Percentiles rank a stretch among this genome's conserved stretches.
phyloP scores from a whole-genome alignment of 352 stramenopile species.

The Phytophthora ohioensis region DNA sequence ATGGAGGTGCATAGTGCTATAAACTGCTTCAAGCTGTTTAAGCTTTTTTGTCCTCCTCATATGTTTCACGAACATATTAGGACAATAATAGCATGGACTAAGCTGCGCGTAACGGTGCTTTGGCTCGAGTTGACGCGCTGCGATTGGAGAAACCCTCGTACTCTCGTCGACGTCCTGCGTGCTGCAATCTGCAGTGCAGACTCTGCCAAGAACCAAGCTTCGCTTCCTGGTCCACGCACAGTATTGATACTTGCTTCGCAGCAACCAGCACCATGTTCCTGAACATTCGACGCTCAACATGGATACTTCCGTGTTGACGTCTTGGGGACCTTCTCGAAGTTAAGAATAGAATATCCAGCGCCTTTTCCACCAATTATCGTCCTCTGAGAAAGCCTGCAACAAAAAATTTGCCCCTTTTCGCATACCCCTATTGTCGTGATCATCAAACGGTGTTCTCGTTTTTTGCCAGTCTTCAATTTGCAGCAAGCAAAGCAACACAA shows the following conservation, averaged over 20 bases:
- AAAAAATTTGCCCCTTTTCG: slow-evolving; percentile 30
- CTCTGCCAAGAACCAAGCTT: neutral
- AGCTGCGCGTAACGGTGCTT: slow-evolving; percentile 1
- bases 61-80: neutral
- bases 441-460: slow-evolving; percentile 24
- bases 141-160: slow-evolving; percentile 26
- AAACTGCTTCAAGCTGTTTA: neutral
- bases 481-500: slow-evolving; percentile 26
- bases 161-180: slow-evolving; percentile 5
- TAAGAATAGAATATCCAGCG: slow-evolving; percentile 35
- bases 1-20: no score
- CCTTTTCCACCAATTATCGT: slow-evolving; percentile 31
- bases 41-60: neutral
- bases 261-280: slow-evolving; percentile 23
- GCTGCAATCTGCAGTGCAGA: neutral
- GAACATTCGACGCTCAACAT: slow-evolving; percentile 32
- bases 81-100: neutral
- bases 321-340: slow-evolving; percentile 33
- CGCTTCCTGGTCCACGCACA: slow-evolving; percentile 14
- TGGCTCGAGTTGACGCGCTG: slow-evolving; percentile 15
- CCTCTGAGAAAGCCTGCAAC: slow-evolving; percentile 1
- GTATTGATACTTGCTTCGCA: neutral
- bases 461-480: slow-evolving; percentile 41
- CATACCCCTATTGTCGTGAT: slow-evolving; percentile 28
- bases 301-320: neutral